These are phyloP conservation scores for Bromus sterilis DNA, from an alignment of 176 grass and related monocot genomes.

Conservation along the genomic window DNA sequence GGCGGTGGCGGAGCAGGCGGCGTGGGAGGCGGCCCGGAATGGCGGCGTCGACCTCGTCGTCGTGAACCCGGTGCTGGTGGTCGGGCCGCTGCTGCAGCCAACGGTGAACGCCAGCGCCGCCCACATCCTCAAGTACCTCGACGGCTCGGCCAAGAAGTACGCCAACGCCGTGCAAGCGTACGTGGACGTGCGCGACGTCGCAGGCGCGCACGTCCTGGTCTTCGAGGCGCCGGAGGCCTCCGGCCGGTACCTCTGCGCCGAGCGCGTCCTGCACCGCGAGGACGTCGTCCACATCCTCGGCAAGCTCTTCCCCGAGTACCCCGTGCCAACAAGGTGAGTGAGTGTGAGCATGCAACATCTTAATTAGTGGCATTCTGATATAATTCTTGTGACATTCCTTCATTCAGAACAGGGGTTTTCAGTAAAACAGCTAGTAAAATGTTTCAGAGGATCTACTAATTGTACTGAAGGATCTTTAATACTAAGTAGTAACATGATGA, in stretches of 20 bases:
- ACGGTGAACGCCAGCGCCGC: conserved; percentile 76
- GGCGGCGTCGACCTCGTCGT: conserved; percentile 60
- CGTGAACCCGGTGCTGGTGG: conserved; percentile 76
- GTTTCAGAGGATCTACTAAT: not conserved
- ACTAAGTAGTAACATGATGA: not conserved
- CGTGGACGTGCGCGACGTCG: conserved; percentile 90
- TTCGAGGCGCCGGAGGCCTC: conserved; percentile 51
- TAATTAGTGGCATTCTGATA: not conserved
- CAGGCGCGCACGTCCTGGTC: conserved; percentile 59
- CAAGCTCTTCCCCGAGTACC: conserved; percentile 90
- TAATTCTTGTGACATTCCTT: not conserved
- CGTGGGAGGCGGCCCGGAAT: conserved; percentile 41
- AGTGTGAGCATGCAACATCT: not conserved
- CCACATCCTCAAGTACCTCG: conserved; percentile 86
- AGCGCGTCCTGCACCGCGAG: conserved; percentile 80
- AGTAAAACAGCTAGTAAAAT: not conserved
- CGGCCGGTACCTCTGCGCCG: conserved; percentile 67
- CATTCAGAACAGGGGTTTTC: not conserved
- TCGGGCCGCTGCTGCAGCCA: conserved; percentile 80
- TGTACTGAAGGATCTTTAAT: not conserved
- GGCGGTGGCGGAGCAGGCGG: conserved; percentile 68
- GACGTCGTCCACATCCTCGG: conserved; percentile 72
- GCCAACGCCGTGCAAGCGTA: conserved; percentile 92
- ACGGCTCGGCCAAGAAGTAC: conserved; percentile 70
- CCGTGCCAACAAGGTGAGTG: conserved; percentile 55